These are phyloP conservation scores for Debaryomyces hansenii DNA, from an alignment of 805 yeast genomes.

Conservation along the genomic window DNA sequence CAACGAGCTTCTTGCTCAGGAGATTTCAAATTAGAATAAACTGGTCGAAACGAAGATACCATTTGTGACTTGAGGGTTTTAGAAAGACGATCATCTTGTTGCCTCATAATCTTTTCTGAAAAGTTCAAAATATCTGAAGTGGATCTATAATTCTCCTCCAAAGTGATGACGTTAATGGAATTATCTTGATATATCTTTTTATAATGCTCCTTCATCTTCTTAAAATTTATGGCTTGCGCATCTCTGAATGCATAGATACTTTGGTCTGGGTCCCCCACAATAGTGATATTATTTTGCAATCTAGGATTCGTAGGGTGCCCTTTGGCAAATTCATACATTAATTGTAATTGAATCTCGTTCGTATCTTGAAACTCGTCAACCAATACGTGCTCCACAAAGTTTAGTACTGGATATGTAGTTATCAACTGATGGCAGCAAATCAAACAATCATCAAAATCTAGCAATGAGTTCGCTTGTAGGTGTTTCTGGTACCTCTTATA, in stretches of 20 bases:
- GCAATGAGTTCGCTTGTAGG: conserved; percentile 40
- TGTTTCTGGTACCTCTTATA: conserved; percentile 55
- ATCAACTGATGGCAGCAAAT: conserved; percentile 55
- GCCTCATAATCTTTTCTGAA: conserved; percentile 66
- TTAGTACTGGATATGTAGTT: conserved; percentile 43
- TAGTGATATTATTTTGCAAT: conserved; percentile 60
- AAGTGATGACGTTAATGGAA: conserved; percentile 28
- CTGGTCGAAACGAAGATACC: conserved; percentile 45
- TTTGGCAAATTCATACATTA: conserved; percentile 51
- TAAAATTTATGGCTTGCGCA: conserved; percentile 71
- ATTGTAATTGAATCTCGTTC: conserved; percentile 67
- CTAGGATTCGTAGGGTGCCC: conserved; percentile 30
- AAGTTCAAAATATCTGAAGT: conserved; percentile 61
- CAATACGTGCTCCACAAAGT: conserved; percentile 63
- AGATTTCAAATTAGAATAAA: conserved; percentile 38
- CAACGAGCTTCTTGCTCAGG: conserved; percentile 57
- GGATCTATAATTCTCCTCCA: conserved; percentile 80
- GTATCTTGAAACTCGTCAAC: conserved; percentile 98
- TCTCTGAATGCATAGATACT: conserved; percentile 87
- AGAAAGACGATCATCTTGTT: conserved; percentile 48
- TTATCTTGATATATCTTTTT: conserved; percentile 17
- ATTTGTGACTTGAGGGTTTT: conserved; percentile 50
- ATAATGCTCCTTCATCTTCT: conserved; percentile 48
- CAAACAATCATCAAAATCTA: conserved; percentile 87
- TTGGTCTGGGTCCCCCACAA: conserved; percentile 97